A percentile compares a stretch with the other conserved stretches of the same genome.
Conservation (phyloP, 306 rosid genomes). For the Vigna trinervia region DNA sequence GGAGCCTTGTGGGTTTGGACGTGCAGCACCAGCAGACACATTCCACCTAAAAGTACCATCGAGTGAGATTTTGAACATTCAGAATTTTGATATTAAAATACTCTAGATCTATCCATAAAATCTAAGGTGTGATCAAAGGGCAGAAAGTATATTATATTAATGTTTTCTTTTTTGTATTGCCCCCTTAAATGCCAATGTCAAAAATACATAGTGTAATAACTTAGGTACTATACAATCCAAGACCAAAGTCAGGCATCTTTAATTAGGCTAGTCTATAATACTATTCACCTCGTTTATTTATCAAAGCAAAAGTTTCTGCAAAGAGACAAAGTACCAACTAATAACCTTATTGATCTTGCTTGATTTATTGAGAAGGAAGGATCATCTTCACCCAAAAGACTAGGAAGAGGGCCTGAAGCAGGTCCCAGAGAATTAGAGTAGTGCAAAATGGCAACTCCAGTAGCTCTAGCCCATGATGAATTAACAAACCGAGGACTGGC, state of each 20-base stretch:
- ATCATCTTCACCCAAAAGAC: constrained; percentile 64
- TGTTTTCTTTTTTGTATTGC: background rate
- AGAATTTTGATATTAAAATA: constrained; percentile 12
- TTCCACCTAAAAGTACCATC: constrained; percentile 66
- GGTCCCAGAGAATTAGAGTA: constrained; percentile 83
- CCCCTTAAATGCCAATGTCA: background rate
- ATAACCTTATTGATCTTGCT: constrained; percentile 88
- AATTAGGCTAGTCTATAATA: constrained; percentile 1
- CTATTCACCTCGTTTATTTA: background rate
- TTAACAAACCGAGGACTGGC: constrained; percentile 86
- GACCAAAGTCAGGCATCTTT: constrained; percentile 9
- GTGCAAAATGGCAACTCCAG: constrained; percentile 78
- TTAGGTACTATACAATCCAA: background rate
- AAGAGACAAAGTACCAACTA: constrained; percentile 33
- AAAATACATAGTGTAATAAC: background rate
- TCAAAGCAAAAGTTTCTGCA: constrained; percentile 23
- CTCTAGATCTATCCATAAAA: constrained; percentile 18
- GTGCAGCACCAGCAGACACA: constrained; percentile 85
- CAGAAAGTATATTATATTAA: background rate
- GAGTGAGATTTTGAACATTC: constrained; percentile 26
- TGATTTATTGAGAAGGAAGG: constrained; percentile 81
- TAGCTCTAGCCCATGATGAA: constrained; percentile 71
- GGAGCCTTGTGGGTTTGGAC: constrained; percentile 93
- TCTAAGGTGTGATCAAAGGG: background rate
- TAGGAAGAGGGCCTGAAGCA: constrained; percentile 85